Base-by-base conservation (phyloP, 495 filamentous ascomycete genomes). In the Cercophora sp. region DNA sequence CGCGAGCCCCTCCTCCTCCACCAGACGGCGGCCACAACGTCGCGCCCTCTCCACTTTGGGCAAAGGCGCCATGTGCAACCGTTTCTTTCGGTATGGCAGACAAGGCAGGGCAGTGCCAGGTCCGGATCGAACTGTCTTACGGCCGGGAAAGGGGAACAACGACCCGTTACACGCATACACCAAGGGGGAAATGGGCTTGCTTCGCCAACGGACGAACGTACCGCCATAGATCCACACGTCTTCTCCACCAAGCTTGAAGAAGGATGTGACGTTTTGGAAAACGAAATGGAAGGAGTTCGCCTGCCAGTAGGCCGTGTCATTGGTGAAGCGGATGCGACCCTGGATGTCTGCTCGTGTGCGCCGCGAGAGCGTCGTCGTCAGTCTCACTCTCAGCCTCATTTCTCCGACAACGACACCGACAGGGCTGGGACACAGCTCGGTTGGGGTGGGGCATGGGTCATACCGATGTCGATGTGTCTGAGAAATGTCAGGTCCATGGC, bases 241-340 rank as follows among this genome's bases (percentile, higher is more conserved):
- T 43, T 74, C 66, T 5, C 80, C 79, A 46, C 79, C 80, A 77
- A 77, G 82, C 31, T 77, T 68, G 79, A 78, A 83, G 58, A 81
- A 82, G n/a, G 77, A 75, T 43, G 82, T 76, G 8, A 74, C 79
- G 58, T 81, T 79, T 51, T 82, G 79, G 69, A 81, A 83, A 11
- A 71, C 65, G 51, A 81, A 76, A 48, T 63, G 72, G 63, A 79
- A 83, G 56, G 79, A 66, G 56, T 81, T 77, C 13, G 61, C 69
- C 65, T 82, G 79, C 80, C 80, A 84, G 65, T 78, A 83, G 11
- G 65, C 59, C 31, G 80, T 76, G 48, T 83, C 73, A 48, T 83
- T 71, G 32, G 80, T 83, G 65, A 83, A 84, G 70, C 76, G 74
- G 46, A 82, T 62, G 62, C 80, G 72, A 36, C 79, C 80, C 35